phyloP scores from a whole-genome alignment of 306 rosid species.

The Luffa acutangula region DNA sequence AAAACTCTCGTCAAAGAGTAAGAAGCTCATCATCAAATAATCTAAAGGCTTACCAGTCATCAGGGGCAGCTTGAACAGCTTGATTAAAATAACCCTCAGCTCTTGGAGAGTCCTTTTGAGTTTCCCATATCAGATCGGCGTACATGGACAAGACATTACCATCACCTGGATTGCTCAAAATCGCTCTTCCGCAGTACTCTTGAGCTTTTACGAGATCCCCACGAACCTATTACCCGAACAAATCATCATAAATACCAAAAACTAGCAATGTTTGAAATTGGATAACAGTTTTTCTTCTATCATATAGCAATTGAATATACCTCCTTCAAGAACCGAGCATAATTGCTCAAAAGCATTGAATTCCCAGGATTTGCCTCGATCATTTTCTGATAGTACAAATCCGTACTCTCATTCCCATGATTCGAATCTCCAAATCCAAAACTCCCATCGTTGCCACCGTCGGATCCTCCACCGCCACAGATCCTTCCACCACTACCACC shows the following conservation, averaged over 20 bases:
- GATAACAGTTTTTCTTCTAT: not conserved
- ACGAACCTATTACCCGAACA: constrained; percentile 34
- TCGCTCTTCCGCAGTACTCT: constrained; percentile 83
- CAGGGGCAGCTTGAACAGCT: constrained; percentile 80
- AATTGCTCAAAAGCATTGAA: constrained; percentile 62
- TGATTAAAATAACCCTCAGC: constrained; percentile 66
- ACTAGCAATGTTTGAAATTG: not conserved
- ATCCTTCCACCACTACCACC: constrained; percentile 26
- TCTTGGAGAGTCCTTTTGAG: constrained; percentile 61
- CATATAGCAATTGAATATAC: constrained; percentile 14
- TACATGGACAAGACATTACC: constrained; percentile 52
- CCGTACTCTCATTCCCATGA: constrained; percentile 32
- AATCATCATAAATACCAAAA: not conserved
- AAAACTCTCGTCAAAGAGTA: not conserved
- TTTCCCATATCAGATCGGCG: constrained; percentile 72
- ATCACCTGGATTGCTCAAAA: constrained; percentile 64
- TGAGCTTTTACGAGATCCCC: constrained; percentile 64
- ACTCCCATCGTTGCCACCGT: constrained; percentile 37
- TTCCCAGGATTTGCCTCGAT: constrained; percentile 69
- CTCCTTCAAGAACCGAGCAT: constrained; percentile 74
- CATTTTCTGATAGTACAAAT: constrained; percentile 48
- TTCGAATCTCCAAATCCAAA: constrained; percentile 46
- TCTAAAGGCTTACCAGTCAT: constrained; percentile 45
- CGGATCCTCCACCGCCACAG: constrained; percentile 36
- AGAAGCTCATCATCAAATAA: not conserved